Base-by-base conservation (phyloP, 306 rosid genomes). In the Begonia loranthoides region DNA sequence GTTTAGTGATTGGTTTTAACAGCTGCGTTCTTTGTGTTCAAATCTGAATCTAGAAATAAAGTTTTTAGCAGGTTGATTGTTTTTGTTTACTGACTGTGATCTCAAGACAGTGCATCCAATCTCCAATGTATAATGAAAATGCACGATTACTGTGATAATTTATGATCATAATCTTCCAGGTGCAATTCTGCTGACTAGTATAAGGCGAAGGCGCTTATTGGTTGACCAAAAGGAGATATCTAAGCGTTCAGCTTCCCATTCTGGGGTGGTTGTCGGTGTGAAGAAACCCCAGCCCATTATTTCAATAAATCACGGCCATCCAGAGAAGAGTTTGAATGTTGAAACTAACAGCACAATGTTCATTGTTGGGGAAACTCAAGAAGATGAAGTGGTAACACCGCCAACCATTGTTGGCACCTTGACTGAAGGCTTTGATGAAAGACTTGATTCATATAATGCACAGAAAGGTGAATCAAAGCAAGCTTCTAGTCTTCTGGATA, bases 151-250 rank as follows among this genome's bases (percentile, higher is more conserved):
- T n/a, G n/a, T 50, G 50, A 40, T 51, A 39, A 17, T 59, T 28
- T 21, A 64, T 49, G n/a, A 41, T 28, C 60, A 41, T 63, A 50
- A 70, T 13, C 56, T 50, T 44, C 48, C 66, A 83, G 87, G 76
- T 45, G 51, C 69, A 51, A 58, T 54, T 61, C 83, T 72, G 68
- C 71, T 89, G 28, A 66, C 17, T 57, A 68, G 69, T 63, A 51
- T 80, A 55, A 78, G 69, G 69, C 90, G 94, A 13, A 72, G 71
- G 57, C 81, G 96, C n/a, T 51, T 62, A 50, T 14, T 87, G 28
- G 74, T 66, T 66, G 75, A 77, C 15, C 80, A 78, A 61, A 39
- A 63, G 14, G 64, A 49, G 15, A 65, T 54, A 9, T 57, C 67
- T 4, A 72, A 60, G 60, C 65, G 45, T 54, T 60, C 64, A 8